Base-by-base conservation (phyloP, 331 rosid species). In the Erythrophleum ivorense region DNA sequence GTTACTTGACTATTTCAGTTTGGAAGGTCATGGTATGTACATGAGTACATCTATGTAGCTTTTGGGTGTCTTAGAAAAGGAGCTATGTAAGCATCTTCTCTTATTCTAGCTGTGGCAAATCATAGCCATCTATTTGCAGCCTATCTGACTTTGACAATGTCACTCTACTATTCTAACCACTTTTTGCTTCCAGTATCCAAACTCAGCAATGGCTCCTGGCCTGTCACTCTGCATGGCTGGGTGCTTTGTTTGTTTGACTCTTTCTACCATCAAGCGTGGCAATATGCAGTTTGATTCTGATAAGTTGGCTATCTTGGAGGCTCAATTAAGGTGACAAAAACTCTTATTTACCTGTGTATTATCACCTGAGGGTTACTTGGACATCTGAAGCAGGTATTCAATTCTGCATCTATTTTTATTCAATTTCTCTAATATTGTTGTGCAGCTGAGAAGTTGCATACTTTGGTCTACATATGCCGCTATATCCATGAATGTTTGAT, bases 401-500 rank as follows among this genome's bases (percentile, higher is more conserved):
- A 38, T 79, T 62, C 40, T 60, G 40, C 67, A 29, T 60, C 38
- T 29, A 60, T 60, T 11, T 60, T 29, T 29, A 11, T 29, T 29
- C 38, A 55, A 31, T 76, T 62, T 48, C 50, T 65, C 54, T 19
- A 54, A 21, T 31, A 24, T 16, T 60, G 55, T 66, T 71, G 70
- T 70, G 71, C 68, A 65, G 83, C 80, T 71, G 60, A 78, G 63
- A 75, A 73, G 49, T 69, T 69, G 10, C 31, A 14, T 73, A 34
- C 50, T 38, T 74, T 81, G 65, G 75, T 81, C 65, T 62, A 6
- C 46, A 72, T 72, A 73, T 67, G 38, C 68, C 24, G 54, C 31
- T 54, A 72, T 84, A 76, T 84, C 69, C 74, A 57, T 80, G 79
- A 62, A 76, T 29, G n/a, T 80, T 31, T 49, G 73, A 69, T 72